These are phyloP conservation scores for Solidago caesia DNA, from an alignment of 129 eudicot species.

Conservation along the genomic window DNA sequence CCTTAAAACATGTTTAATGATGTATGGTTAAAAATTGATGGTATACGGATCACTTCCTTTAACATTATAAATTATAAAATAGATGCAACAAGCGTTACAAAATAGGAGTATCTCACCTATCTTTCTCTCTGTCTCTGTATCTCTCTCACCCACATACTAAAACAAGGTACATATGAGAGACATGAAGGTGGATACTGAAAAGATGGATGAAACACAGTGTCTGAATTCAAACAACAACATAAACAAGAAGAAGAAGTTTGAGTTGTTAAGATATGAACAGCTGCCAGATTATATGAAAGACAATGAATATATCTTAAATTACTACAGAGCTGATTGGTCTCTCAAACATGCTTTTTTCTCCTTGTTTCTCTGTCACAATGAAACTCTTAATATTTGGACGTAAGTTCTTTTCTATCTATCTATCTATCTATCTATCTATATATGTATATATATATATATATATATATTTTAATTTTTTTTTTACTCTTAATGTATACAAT, in stretches of 20 bases:
- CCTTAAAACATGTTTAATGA: too few relatives aligned
- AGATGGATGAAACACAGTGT: slow-evolving; percentile 37
- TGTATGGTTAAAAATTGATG: too few relatives aligned
- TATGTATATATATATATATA: not conserved
- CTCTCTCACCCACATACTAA: not conserved
- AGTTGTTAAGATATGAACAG: slow-evolving; percentile 46
- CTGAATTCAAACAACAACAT: slow-evolving; percentile 24
- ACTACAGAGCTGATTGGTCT: slow-evolving; percentile 90
- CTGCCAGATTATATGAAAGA: slow-evolving; percentile 95
- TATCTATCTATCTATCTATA: not conserved
- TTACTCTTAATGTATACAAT: not conserved
- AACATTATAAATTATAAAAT: too few relatives aligned
- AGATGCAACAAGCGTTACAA: not conserved
- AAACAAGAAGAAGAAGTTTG: slow-evolving; percentile 20
- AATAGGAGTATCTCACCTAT: slow-evolving; percentile 14
- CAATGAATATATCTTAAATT: slow-evolving; percentile 71
- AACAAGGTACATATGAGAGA: slow-evolving; percentile 4
- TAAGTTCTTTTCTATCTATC: slow-evolving; percentile 35
- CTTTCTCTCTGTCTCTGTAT: not conserved
- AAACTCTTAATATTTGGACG: slow-evolving; percentile 96
- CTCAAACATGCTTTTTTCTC: slow-evolving; percentile 74
- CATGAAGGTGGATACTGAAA: slow-evolving; percentile 18
- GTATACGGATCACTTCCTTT: too few relatives aligned
- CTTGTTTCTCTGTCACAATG: slow-evolving; percentile 84
- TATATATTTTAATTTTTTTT: too few relatives aligned